Evolutionary conservation across 352 stramenopile genomes (phyloP).

Genomic region (Aphanomyces stellatus): DNA sequence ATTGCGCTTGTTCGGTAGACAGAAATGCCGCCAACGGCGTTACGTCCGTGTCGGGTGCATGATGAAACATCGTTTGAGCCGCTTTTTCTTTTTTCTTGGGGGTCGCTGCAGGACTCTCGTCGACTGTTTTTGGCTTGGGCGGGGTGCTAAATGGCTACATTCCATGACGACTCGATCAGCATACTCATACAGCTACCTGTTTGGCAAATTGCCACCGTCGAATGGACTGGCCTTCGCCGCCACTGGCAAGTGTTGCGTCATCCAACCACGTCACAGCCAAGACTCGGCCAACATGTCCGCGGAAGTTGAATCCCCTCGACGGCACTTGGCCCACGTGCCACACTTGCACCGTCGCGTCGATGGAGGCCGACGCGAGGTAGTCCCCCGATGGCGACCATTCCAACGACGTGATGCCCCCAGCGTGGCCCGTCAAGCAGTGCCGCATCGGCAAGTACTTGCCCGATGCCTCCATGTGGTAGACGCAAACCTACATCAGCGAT

Average conservation of each 20-base stretch:
- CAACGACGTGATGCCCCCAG: slow-evolving; percentile 35
- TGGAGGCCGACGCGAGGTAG: slow-evolving; percentile 42
- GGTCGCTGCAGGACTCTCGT: not conserved
- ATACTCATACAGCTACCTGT: slow-evolving; percentile 24
- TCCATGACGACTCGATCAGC: not conserved
- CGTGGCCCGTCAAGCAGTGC: slow-evolving; percentile 30
- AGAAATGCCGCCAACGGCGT: not conserved
- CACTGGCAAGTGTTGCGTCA: slow-evolving; percentile 35
- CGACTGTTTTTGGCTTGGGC: not conserved
- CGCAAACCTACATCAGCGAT: slow-evolving; percentile 27
- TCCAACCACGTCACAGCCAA: slow-evolving; percentile 49
- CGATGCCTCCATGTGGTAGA: slow-evolving; percentile 31
- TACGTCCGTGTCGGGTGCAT: not conserved
- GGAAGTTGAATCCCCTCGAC: slow-evolving; percentile 29
- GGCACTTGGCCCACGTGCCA: slow-evolving; percentile 36
- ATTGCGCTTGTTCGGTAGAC: not conserved
- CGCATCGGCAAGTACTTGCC: not conserved
- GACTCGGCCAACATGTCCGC: slow-evolving; percentile 40
- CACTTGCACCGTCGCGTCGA: slow-evolving; percentile 45
- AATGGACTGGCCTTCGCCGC: slow-evolving; percentile 59
- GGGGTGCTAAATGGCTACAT: not conserved
- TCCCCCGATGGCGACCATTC: slow-evolving; percentile 26
- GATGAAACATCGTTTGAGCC: not conserved
- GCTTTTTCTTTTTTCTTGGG: slow-evolving; percentile 22
- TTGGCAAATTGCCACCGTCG: slow-evolving; percentile 47